Conservation (phyloP, 148 eudicot genomes). For the Heliamphora exappendiculata region DNA sequence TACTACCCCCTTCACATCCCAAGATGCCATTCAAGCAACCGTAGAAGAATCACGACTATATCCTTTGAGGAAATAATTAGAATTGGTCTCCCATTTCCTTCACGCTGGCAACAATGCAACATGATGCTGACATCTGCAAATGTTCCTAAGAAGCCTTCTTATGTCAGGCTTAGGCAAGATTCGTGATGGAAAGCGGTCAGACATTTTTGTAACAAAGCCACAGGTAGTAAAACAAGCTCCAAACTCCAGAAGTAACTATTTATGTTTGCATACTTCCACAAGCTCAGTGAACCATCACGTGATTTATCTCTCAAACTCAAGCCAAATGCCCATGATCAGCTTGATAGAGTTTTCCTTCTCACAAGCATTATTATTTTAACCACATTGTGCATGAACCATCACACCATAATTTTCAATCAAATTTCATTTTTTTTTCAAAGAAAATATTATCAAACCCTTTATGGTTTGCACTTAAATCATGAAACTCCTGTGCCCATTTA, state of each 20-base stretch:
- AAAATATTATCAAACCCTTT: not conserved
- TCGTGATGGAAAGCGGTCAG: too few relatives aligned
- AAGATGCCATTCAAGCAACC: not conserved
- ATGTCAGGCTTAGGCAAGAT: too few relatives aligned
- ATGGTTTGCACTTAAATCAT: not conserved
- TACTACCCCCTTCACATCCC: not conserved
- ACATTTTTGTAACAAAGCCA: too few relatives aligned
- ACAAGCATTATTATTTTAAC: not conserved
- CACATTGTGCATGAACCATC: not conserved
- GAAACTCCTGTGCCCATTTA: not conserved
- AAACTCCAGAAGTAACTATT: not conserved
- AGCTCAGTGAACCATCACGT: not conserved
- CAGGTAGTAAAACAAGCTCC: not conserved
- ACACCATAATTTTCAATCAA: not conserved
- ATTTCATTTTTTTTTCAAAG: not conserved
- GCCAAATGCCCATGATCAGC: slow-evolving; percentile 1
- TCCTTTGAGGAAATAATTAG: not conserved
- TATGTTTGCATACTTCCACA: not conserved
- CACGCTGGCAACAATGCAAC: not conserved
- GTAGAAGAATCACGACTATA: not conserved
- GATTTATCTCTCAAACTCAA: not conserved
- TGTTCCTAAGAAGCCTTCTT: too few relatives aligned
- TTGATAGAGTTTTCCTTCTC: not conserved
- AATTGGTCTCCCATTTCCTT: not conserved
- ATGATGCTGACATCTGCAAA: not conserved